Conservation (phyloP, 1,139 yeast species). For the Nakaseomyces sp. region DNA sequence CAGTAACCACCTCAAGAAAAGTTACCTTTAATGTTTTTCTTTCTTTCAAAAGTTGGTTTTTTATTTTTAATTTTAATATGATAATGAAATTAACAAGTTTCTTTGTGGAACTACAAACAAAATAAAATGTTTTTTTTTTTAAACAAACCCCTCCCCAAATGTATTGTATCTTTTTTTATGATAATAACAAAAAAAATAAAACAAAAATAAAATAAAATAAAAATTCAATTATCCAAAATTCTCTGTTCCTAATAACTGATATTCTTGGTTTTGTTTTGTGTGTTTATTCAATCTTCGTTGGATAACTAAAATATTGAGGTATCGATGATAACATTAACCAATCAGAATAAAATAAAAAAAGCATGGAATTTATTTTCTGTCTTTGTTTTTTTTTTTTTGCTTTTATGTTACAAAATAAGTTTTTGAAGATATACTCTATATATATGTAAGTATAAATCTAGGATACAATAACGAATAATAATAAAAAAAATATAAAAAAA, state of each 20-base stretch:
- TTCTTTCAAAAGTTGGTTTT: background rate
- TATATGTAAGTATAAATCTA: slow-evolving; percentile 1
- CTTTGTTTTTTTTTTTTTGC: too few species aligned
- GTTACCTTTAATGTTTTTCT: too few species aligned
- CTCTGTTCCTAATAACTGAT: too few species aligned
- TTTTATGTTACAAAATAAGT: too few species aligned
- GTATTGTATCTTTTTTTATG: too few species aligned
- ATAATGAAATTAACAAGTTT: background rate
- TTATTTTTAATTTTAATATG: background rate
- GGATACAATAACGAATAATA: slow-evolving; percentile 1
- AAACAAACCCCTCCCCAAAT: background rate
- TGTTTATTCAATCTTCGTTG: too few species aligned
- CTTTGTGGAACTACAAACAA: too few species aligned
- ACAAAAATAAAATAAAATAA: background rate
- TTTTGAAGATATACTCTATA: background rate
- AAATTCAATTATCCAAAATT: background rate
- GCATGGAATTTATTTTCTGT: background rate
- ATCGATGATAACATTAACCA: background rate
- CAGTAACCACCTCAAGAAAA: too few species aligned
- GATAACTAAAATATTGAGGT: background rate
- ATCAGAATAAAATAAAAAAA: background rate
- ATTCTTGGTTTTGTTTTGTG: too few species aligned
- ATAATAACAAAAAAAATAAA: too few species aligned
- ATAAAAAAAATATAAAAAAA: too few species aligned
- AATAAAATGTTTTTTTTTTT: too few species aligned